Base-by-base conservation (phyloP, 495 filamentous ascomycete genomes). In the Penicillium bovifimosum region DNA sequence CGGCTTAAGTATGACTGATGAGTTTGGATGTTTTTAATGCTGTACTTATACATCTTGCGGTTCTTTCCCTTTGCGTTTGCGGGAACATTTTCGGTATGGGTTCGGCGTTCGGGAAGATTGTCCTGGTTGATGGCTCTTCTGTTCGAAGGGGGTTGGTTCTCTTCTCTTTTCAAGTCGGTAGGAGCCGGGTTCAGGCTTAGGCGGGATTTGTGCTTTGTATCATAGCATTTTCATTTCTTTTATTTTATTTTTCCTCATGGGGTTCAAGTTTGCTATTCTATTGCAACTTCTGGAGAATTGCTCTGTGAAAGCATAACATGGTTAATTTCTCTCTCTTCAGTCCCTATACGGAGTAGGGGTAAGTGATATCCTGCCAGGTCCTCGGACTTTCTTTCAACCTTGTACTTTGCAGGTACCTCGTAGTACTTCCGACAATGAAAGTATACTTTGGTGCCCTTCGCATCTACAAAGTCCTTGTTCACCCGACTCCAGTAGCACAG, bases 1-100 rank as follows among this genome's bases (percentile, higher is more conserved):
- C 40, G 14, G 58, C 58, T 56, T 56, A 18, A 64, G 40, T 51
- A 56, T 9, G 38, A 33, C 20, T 35, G 45, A 47, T 32, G 32
- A 43, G 20, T 36, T 47, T 20, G 17, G 20, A 36, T 47, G 18
- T 6, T 36, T 47, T 16, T 16, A 2, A 17, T 28, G 31, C 11
- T 41, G 41, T 43, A 43, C 17, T 45, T 45, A 31, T 45, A 33
- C 10, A 14, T 32, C 20, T 45, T 5, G 42, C 42, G 42, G 0
- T 10, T 20, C 34, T 13, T 34, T 1, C 29, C 33, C 41, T 7
- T 41, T 39, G 26, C 47, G 17, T 40, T 32, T 24, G 20, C 20
- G 27, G 16, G 26, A n/a, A 8, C 32, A 24, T 41, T 3, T 39
- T 3, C 20, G 47, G 36, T 9, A 7, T 32, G 10, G 47, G 45